A percentile compares a stretch with the other conserved stretches of the same genome.
phyloP scores from a whole-genome alignment of 495 filamentous ascomycete genomes.

The Aspergillus nanangensis region DNA sequence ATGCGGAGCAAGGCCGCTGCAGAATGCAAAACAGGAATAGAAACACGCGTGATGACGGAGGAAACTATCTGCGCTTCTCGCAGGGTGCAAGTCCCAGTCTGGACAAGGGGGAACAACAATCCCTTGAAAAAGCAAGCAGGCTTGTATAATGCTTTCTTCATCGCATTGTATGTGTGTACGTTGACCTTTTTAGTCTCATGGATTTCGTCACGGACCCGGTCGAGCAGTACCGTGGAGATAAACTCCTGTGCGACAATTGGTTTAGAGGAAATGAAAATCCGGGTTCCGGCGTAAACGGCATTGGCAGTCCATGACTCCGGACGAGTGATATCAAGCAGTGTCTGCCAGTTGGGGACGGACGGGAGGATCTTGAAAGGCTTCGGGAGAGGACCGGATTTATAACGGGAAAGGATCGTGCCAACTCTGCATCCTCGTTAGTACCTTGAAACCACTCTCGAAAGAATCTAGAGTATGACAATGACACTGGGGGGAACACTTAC shows the following conservation, averaged over 20 bases:
- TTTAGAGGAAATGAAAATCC: conserved; percentile 81
- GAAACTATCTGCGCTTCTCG: conserved; percentile 89
- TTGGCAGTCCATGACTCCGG: conserved; percentile 87
- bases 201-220: conserved; percentile 84
- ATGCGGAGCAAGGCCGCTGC: conserved; percentile 86
- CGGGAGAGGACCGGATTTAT: conserved; percentile 90
- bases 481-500: too few relatives aligned
- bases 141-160: conserved; percentile 93
- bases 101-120: conserved; percentile 83
- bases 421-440: conserved; percentile 51
- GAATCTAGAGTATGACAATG: too few relatives aligned
- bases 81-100: conserved; percentile 72
- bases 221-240: conserved; percentile 74
- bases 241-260: conserved; percentile 73
- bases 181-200: conserved; percentile 87
- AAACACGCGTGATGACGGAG: conserved; percentile 73
- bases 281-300: conserved; percentile 78
- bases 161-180: conserved; percentile 85
- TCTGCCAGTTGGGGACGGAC: conserved; percentile 84
- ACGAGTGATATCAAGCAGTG: conserved; percentile 74
- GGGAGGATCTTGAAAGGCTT: conserved; percentile 98
- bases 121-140: conserved; percentile 97
- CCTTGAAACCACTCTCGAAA: too few relatives aligned
- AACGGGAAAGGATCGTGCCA: conserved; percentile 81
- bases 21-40: conserved; percentile 84